Conservation (phyloP, 805 yeast genomes). For the Tetrapisispora taiwanensis region DNA sequence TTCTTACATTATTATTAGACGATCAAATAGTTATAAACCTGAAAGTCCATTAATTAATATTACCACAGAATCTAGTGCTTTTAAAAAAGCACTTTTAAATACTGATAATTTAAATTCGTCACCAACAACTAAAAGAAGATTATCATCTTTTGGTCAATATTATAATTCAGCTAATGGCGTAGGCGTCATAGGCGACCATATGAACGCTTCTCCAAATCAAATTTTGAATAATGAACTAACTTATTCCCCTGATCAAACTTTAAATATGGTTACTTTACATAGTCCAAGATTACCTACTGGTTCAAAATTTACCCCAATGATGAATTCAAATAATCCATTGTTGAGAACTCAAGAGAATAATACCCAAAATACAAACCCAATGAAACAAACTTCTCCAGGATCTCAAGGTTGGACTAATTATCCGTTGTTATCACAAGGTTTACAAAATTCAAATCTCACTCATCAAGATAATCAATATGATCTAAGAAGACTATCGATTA, state of each 20-base stretch:
- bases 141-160: neutral
- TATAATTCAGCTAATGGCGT: neutral
- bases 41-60: neutral
- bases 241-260: neutral
- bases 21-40: constrained; percentile 15
- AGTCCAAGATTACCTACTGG: constrained; percentile 26
- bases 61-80: neutral
- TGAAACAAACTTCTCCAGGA: neutral
- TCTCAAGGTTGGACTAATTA: neutral
- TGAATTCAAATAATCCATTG: constrained; percentile 20
- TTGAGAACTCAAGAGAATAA: constrained; percentile 19
- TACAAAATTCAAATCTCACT: neutral
- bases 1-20: constrained; percentile 51
- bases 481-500: neutral
- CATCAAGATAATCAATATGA: neutral
- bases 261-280: neutral
- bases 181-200: neutral
- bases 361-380: neutral
- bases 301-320: constrained; percentile 2
- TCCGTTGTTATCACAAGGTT: neutral
- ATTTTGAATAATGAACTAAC: neutral
- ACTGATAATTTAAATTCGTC: neutral
- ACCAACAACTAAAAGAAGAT: neutral
- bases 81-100: neutral
- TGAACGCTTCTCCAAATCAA: neutral